phyloP scores from a whole-genome alignment of 805 yeast genomes.

The Cephaloascus fragrans region DNA sequence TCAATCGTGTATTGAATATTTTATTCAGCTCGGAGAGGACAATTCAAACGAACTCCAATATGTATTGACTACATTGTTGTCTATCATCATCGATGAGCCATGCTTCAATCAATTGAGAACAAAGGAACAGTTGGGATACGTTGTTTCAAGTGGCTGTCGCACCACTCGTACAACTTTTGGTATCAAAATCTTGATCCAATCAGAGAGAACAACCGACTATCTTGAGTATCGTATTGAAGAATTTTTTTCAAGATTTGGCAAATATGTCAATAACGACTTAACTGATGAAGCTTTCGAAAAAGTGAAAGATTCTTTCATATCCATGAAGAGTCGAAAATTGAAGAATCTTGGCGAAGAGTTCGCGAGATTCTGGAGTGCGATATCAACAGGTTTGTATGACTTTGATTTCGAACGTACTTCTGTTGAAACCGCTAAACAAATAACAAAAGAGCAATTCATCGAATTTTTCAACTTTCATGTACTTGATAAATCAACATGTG shows the following conservation, averaged over 20 bases:
- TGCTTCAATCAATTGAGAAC: constrained; percentile 86
- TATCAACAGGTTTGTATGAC: constrained; percentile 72
- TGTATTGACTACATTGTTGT: constrained; percentile 53
- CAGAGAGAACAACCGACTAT: constrained; percentile 68
- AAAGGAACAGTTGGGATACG: constrained; percentile 90
- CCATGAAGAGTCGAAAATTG: constrained; percentile 56
- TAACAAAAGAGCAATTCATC: constrained; percentile 49
- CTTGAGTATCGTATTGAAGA: constrained; percentile 68
- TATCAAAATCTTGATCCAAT: constrained; percentile 68
- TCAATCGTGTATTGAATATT: constrained; percentile 78
- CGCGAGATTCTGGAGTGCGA: constrained; percentile 50
- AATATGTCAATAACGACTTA: constrained; percentile 34
- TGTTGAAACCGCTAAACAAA: constrained; percentile 41
- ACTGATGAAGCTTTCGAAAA: constrained; percentile 55
- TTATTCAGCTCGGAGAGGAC: constrained; percentile 52
- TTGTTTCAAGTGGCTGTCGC: constrained; percentile 73
- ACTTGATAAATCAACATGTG: constrained; percentile 11
- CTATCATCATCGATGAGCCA: constrained; percentile 76
- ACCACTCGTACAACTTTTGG: constrained; percentile 66
- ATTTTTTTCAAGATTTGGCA: constrained; percentile 43
- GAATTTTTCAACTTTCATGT: constrained; percentile 42
- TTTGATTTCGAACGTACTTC: constrained; percentile 50
- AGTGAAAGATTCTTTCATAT: constrained; percentile 60
- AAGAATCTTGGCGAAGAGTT: constrained; percentile 78
- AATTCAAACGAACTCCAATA: constrained; percentile 15